Base-by-base conservation (phyloP, 2,329 filamentous ascomycete genomes). In the Hymenoscyphus fraxineus region DNA sequence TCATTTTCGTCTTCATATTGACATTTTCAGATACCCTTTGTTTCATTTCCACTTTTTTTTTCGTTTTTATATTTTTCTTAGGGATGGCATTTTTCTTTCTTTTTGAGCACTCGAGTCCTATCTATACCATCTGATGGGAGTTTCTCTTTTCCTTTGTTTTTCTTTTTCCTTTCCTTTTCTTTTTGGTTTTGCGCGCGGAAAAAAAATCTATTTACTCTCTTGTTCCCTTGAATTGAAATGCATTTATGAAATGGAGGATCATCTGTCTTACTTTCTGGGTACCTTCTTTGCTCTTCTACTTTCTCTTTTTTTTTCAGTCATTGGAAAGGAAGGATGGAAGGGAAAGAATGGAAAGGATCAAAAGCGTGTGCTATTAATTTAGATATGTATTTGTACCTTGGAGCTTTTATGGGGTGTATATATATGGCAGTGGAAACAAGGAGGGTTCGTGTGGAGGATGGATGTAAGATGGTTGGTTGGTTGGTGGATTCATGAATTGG, bases 241-340 rank as follows among this genome's bases (percentile, higher is more conserved):
- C 47, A 54, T 54, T 54, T 54, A 54, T 54, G 47, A 54, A 54
- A 54, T 13, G 47, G 47, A 27, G 47, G 47, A 27, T 54, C 13
- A 13, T 54, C 12, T 54, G 16, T 16, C n/a, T 9, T 44, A n/a
- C 3, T 10, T 12, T 54, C 12, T 13, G 22, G n/a, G 13, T 51
- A 9, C 6, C 10, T 22, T 27, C 22, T 12, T 12, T 15, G 51
- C 31, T 55, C 59, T 19, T n/a, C 22, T 40, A 12, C 7, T 32
- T 47, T 60, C 58, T 32, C 27, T 47, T 47, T 47, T 47, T 47
- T 10, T 35, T 7, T 10, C 35, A 35, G 9, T 10, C 6, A 35
- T 7, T 35, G 35, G 7, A 35, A 35, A 7, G 2, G 35, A 35
- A 35, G 35, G 35, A 35, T 35, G 35, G 35, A 35, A 35, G 35